Evolutionary conservation across 768 basidiomycete species (phyloP).

Genomic region (Boletus vermiculosoides): DNA sequence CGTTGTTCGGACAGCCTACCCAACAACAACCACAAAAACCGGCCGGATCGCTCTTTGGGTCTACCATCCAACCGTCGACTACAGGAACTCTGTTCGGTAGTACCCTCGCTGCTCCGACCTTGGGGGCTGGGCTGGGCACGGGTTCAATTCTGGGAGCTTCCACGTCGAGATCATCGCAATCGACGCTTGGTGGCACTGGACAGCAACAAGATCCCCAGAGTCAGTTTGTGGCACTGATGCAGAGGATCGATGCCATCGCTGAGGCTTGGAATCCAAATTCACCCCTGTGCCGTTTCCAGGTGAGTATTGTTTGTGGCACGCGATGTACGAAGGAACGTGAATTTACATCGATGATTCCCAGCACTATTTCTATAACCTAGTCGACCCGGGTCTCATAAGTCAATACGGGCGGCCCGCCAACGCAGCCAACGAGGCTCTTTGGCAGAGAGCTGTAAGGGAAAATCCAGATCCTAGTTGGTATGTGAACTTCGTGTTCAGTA

Average conservation of each 20-base stretch:
- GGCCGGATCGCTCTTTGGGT: conserved; percentile 32
- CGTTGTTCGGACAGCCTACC: conserved; percentile 22
- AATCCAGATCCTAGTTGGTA: conserved; percentile 83
- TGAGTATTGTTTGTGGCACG: conserved; percentile 26
- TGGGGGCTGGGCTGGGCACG: conserved; percentile 28
- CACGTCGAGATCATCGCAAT: conserved; percentile 34
- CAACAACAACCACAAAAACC: conserved; percentile 27
- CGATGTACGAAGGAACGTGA: neutral
- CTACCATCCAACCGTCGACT: conserved; percentile 23
- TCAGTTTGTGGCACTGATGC: conserved; percentile 52
- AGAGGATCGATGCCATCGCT: conserved; percentile 62
- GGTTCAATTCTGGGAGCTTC: conserved; percentile 31
- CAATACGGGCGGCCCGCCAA: conserved; percentile 72
- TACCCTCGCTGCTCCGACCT: conserved; percentile 31
- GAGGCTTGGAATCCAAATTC: conserved; percentile 71
- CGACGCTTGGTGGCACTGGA: conserved; percentile 36
- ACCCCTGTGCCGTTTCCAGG: conserved; percentile 78
- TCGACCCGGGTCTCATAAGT: conserved; percentile 63
- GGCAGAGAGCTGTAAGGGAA: conserved; percentile 77
- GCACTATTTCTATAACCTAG: conserved; percentile 85
- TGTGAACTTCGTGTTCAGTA: neutral
- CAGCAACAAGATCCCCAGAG: conserved; percentile 59
- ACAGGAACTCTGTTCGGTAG: conserved; percentile 39
- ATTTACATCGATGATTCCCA: conserved; percentile 27
- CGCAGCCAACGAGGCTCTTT: conserved; percentile 65